Evolutionary conservation across 148 eudicot species (phyloP).

Genomic region (Persicaria tinctoria): DNA sequence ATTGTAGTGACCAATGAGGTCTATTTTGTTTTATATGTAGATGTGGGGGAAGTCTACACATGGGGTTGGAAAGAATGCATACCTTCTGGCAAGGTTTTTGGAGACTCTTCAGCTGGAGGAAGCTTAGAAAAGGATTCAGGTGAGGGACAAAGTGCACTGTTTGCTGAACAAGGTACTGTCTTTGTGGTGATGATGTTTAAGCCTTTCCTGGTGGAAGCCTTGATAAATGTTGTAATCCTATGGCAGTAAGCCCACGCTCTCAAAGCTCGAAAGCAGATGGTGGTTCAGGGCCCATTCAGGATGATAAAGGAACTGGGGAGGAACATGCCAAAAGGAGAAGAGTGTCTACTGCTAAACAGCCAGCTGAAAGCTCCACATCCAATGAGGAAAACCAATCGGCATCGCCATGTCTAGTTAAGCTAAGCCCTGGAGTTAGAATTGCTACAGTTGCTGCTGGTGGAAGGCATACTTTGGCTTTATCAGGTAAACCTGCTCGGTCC

Average conservation of each 20-base stretch:
- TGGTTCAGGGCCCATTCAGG: constrained; percentile 35
- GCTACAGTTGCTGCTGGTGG: constrained; percentile 95
- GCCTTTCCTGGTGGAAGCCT: neutral
- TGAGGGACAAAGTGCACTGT: constrained; percentile 33
- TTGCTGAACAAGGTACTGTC: constrained; percentile 56
- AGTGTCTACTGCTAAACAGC: constrained; percentile 61
- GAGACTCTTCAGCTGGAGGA: constrained; percentile 45
- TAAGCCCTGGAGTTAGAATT: constrained; percentile 77
- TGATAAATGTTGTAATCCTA: constrained; percentile 19
- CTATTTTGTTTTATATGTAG: constrained; percentile 25
- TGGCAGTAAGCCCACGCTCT: constrained; percentile 67
- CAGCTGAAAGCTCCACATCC: constrained; percentile 58
- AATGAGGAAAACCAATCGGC: constrained; percentile 71
- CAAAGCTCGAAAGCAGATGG: constrained; percentile 52
- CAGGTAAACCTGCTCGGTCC: constrained; percentile 50
- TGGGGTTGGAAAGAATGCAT: constrained; percentile 99
- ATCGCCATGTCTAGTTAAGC: constrained; percentile 70
- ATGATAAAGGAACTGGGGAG: constrained; percentile 52
- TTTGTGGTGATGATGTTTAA: neutral
- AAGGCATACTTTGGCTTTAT: constrained; percentile 82
- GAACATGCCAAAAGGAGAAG: constrained; percentile 74
- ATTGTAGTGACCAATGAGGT: constrained; percentile 13
- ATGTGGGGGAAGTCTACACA: constrained; percentile 67
- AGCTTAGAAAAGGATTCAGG: constrained; percentile 45
- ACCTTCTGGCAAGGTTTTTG: constrained; percentile 82